A percentile compares a stretch with the other conserved stretches of the same genome.
Evolutionary conservation across 139 green algal genomes (phyloP).

Genomic region (Chlorella sp.): DNA sequence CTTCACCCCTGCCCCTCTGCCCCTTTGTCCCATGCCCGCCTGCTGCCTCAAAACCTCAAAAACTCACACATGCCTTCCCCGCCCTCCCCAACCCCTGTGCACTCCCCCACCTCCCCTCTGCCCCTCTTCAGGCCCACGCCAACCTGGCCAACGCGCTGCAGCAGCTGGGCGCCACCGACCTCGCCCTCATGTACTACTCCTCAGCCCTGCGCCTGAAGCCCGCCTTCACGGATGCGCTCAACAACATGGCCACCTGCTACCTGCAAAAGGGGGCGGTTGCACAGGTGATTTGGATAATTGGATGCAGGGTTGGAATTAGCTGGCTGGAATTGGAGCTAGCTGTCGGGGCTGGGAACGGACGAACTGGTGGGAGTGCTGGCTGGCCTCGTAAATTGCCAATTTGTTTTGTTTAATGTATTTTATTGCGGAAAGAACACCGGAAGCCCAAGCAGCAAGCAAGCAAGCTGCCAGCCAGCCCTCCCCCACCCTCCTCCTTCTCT

Average conservation of each 20-base stretch:
- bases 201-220: constrained; percentile 78
- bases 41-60: too few species aligned
- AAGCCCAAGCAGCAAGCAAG: background rate
- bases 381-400: too few species aligned
- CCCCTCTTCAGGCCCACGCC: constrained; percentile 54
- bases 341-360: too few species aligned
- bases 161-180: constrained; percentile 79
- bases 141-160: constrained; percentile 85
- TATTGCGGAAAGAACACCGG: too few species aligned
- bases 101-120: background rate
- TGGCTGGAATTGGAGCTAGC: background rate
- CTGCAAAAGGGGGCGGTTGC: constrained; percentile 74
- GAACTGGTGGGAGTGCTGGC: background rate
- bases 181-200: constrained; percentile 88
- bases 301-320: too few species aligned
- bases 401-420: too few species aligned
- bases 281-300: too few species aligned
- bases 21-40: too few species aligned
- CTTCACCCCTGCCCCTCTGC: background rate
- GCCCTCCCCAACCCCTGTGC: background rate
- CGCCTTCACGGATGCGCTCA: constrained; percentile 79
- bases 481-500: background rate
- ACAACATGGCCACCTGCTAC: constrained; percentile 80
- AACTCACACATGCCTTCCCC: background rate
- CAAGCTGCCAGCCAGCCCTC: background rate